Evolutionary conservation across 2,329 filamentous ascomycete genomes (phyloP), one percentile per base, ranked within the genome.

Genomic region (Stagonosporopsis chrysanthemi): DNA sequence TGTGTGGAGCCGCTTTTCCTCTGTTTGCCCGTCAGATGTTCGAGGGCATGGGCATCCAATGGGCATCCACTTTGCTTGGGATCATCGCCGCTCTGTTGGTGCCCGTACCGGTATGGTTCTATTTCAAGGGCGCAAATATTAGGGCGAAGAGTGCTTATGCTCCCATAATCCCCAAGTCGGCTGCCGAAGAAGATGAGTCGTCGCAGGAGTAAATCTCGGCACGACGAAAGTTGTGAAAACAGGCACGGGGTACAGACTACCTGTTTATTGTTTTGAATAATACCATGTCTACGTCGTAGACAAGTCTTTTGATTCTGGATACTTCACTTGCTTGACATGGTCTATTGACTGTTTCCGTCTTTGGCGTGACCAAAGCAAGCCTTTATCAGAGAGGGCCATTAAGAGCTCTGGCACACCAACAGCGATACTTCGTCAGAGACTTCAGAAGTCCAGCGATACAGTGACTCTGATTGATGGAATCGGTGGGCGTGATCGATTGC

Each of bases 21-120:
- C 78, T 86, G 0, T 85, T 85, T 64, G 80, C 82, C 0, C 79
- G 78, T 2, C 82, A 85, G 62, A 84, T 85, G 83, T 84, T 84
- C 63, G 57, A 83, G 23, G 80, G 80, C 41, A 80, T 84, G 71
- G 82, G 82, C 14, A 78, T 84, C 17, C 67, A 83, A 43, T 82
- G 76, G 71, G 79, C 79, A 0, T 68, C 74, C 28, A 81, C 79
- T 3, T 60, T 82, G 9, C 72, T 82, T 1, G 80, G 80, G 2
- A 78, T 73, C 42, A 63, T 82, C 9, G 79, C 79, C 15, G 71
- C 74, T 5, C 51, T 76, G 0, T 72, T 82, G n/a, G 75, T 81
- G 0, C 80, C 80, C 11, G 73, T 82, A 17, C 80, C 79, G 0
- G 62, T 81, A 6, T 70, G 77, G 60, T 82, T 81, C 62, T 80